Evolutionary conservation across 2,329 filamentous ascomycete genomes (phyloP).

Genomic region (Aspergillus carbonarius): DNA sequence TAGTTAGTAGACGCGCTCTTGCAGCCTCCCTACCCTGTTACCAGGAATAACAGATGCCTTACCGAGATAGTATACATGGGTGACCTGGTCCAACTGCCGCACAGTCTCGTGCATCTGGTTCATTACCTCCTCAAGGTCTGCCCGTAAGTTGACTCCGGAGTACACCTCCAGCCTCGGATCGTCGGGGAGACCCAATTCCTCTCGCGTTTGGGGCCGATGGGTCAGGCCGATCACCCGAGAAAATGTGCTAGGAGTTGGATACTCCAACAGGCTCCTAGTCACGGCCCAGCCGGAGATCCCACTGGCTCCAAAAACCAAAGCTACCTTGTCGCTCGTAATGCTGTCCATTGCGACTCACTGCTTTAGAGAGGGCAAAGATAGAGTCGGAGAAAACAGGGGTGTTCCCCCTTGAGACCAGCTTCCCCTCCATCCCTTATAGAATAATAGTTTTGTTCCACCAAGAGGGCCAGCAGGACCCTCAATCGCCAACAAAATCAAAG

Average conservation of each 20-base stretch:
- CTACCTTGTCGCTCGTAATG: constrained; percentile 18
- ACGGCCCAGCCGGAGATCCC: constrained; percentile 36
- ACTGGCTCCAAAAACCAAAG: constrained; percentile 31
- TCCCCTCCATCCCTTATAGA: too few relatives aligned
- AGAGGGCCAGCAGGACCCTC: too few relatives aligned
- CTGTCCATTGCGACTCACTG: background rate
- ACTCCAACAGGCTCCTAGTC: constrained; percentile 22
- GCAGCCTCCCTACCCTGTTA: background rate
- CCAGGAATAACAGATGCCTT: background rate
- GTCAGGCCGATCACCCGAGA: constrained; percentile 27
- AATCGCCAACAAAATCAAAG: too few relatives aligned
- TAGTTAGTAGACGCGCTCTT: background rate
- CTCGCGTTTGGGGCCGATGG: constrained; percentile 18
- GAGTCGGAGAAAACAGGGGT: background rate
- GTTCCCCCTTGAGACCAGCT: too few relatives aligned
- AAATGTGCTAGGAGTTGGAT: constrained; percentile 30
- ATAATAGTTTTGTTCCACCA: too few relatives aligned
- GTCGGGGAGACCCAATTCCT: constrained; percentile 19
- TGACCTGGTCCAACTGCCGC: constrained; percentile 39
- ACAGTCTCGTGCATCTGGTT: constrained; percentile 36
- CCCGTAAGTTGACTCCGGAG: constrained; percentile 28
- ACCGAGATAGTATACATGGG: constrained; percentile 48
- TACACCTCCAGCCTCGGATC: constrained; percentile 18
- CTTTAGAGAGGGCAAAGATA: background rate
- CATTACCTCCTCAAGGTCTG: constrained; percentile 30